Evolutionary conservation across 1,139 yeast species (phyloP).

Genomic region (Yamadazyma songkhlaensis): DNA sequence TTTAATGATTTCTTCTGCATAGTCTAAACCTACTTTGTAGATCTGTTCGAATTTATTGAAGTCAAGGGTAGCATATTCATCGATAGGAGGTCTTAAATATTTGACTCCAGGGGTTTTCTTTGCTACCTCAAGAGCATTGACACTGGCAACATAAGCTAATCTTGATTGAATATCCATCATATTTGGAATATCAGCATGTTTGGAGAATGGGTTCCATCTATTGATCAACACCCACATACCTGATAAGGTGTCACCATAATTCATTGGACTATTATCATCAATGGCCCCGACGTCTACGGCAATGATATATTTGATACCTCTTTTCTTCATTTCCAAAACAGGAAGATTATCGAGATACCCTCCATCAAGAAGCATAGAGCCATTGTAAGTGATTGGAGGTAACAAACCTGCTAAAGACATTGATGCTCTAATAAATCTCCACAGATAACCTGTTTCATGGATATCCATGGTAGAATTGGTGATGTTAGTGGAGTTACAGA

Average conservation of each 20-base stretch:
- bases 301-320: conserved; percentile 84
- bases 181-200: conserved; percentile 84
- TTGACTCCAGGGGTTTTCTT: conserved; percentile 82
- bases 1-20: conserved; percentile 60
- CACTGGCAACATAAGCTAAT: conserved; percentile 92
- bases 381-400: conserved; percentile 87
- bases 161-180: conserved; percentile 95
- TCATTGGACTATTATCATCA: conserved; percentile 88
- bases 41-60: conserved; percentile 92
- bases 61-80: conserved; percentile 85
- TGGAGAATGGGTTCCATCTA: conserved; percentile 87
- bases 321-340: conserved; percentile 82
- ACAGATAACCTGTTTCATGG: conserved; percentile 87
- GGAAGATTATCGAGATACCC: conserved; percentile 95
- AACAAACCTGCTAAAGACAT: conserved; percentile 94
- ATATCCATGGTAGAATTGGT: conserved; percentile 95
- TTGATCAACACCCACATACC: conserved; percentile 91
- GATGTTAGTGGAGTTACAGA: conserved; percentile 91
- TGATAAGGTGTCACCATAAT: conserved; percentile 87
- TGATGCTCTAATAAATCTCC: conserved; percentile 94
- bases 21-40: conserved; percentile 72
- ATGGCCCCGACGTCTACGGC: conserved; percentile 98
- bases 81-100: conserved; percentile 94
- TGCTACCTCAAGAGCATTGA: conserved; percentile 86
- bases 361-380: conserved; percentile 92